Percentiles rank a stretch among this genome's conserved stretches.
phyloP scores from a whole-genome alignment of 2,329 filamentous ascomycete species.

The Incumbomyces lentus region DNA sequence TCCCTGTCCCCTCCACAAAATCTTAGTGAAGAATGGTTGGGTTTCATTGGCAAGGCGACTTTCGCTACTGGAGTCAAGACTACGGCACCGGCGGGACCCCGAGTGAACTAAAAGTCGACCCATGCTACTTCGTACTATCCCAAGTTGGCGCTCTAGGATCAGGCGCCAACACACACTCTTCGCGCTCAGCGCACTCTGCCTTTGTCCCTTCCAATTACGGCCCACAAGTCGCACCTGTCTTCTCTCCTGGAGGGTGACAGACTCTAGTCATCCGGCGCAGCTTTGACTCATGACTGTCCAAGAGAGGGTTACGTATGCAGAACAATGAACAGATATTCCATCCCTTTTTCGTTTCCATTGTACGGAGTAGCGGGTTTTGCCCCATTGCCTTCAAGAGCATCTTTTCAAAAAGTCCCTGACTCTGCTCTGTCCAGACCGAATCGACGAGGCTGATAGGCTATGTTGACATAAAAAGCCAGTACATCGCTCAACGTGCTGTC shows the following conservation, averaged over 20 bases:
- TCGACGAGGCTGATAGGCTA: background rate
- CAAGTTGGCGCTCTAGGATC: background rate
- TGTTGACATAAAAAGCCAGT: background rate
- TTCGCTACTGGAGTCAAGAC: background rate
- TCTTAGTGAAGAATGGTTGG: background rate
- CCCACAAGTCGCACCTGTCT: too few species aligned
- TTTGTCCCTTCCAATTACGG: too few species aligned
- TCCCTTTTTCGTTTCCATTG: too few species aligned
- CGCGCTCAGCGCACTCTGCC: too few species aligned
- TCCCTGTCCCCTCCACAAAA: too few species aligned
- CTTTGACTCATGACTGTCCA: too few species aligned
- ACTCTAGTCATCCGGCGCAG: too few species aligned
- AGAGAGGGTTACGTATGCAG: too few species aligned
- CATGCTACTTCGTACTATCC: background rate
- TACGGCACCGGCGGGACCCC: background rate
- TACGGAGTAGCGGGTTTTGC: background rate
- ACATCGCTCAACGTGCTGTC: background rate
- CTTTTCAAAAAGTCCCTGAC: background rate
- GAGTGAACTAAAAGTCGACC: background rate
- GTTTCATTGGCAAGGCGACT: background rate
- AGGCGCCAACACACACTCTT: slow-evolving; percentile 1
- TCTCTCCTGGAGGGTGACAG: too few species aligned
- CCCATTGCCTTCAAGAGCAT: background rate
- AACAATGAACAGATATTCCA: too few species aligned
- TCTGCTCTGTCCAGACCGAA: background rate